These are phyloP conservation scores for Phytophthora cactorum DNA, from an alignment of 352 stramenopile genomes.

Conservation along the genomic window DNA sequence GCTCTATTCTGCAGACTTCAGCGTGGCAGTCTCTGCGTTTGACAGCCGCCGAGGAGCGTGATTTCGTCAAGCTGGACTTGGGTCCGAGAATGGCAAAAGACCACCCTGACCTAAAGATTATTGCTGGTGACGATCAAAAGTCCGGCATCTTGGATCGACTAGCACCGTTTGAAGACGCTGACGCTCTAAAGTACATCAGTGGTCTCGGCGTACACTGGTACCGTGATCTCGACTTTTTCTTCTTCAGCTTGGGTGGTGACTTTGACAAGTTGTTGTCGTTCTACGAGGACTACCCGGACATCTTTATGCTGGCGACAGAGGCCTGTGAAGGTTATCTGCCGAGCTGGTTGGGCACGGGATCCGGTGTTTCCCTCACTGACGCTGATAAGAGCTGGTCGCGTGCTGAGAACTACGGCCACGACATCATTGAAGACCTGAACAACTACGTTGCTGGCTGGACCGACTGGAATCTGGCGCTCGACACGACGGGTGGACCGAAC, in stretches of 20 bases:
- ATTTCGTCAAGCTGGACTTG: conserved; percentile 84
- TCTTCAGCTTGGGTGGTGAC: conserved; percentile 39
- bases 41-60: conserved; percentile 43
- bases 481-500: conserved; percentile 73
- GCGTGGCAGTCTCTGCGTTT: conserved; percentile 70
- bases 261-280: conserved; percentile 54
- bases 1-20: conserved; percentile 40
- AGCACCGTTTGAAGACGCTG: conserved; percentile 47
- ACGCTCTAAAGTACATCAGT: conserved; percentile 71
- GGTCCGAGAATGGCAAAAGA: conserved; percentile 66
- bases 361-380: conserved; percentile 46
- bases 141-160: conserved; percentile 52
- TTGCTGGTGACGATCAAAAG: conserved; percentile 89
- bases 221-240: conserved; percentile 61
- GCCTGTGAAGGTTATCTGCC: conserved; percentile 68
- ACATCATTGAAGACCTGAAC: conserved; percentile 88
- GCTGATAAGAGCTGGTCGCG: conserved; percentile 56
- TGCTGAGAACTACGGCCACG: conserved; percentile 76
- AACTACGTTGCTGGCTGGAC: conserved; percentile 82
- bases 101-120: conserved; percentile 84
- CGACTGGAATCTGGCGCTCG: conserved; percentile 89
- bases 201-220: conserved; percentile 91
- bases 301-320: conserved; percentile 86
- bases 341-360: conserved; percentile 51
- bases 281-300: conserved; percentile 55